These are phyloP conservation scores for Phytopythium cucurbitacearum DNA, from an alignment of 352 stramenopile genomes.

Conservation along the genomic window DNA sequence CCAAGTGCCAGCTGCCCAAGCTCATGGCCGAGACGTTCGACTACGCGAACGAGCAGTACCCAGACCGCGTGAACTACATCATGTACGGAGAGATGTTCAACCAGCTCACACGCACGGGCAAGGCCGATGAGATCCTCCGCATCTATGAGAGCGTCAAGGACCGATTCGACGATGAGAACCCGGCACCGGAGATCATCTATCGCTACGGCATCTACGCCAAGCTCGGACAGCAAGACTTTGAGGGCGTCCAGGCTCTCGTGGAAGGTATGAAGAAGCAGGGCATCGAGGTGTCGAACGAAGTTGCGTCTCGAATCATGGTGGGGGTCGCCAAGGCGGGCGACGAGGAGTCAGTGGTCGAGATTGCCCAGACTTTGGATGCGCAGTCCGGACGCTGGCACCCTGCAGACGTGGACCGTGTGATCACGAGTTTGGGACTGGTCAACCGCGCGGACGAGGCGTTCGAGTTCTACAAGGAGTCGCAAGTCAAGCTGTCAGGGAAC, in stretches of 20 bases:
- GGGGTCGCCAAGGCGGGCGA: conserved; percentile 29
- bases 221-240: conserved; percentile 30
- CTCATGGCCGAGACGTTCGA: conserved; percentile 31
- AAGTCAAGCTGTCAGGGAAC: conserved; percentile 33
- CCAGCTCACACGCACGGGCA: conserved; percentile 16
- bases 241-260: conserved; percentile 19
- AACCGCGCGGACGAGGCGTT: conserved; percentile 38
- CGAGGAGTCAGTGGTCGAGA: conserved; percentile 26
- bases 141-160: conserved; percentile 28
- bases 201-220: conserved; percentile 46
- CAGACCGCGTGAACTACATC: conserved; percentile 21
- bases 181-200: conserved; percentile 50
- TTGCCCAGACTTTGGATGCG: conserved; percentile 23
- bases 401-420: conserved; percentile 43
- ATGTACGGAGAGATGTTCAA: conserved; percentile 45
- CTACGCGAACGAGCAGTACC: conserved; percentile 34
- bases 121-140: conserved; percentile 14
- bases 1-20: conserved; percentile 17
- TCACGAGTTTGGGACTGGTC: conserved; percentile 38
- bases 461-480: conserved; percentile 48
- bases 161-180: conserved; percentile 19
- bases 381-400: conserved; percentile 35
- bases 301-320: conserved; percentile 38
- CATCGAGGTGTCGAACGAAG: conserved; percentile 32
- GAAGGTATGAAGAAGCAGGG: conserved; percentile 28